These are phyloP conservation scores for Hypoxylon rubiginosum DNA, from an alignment of 2,329 filamentous ascomycete genomes.

Conservation along the genomic window DNA sequence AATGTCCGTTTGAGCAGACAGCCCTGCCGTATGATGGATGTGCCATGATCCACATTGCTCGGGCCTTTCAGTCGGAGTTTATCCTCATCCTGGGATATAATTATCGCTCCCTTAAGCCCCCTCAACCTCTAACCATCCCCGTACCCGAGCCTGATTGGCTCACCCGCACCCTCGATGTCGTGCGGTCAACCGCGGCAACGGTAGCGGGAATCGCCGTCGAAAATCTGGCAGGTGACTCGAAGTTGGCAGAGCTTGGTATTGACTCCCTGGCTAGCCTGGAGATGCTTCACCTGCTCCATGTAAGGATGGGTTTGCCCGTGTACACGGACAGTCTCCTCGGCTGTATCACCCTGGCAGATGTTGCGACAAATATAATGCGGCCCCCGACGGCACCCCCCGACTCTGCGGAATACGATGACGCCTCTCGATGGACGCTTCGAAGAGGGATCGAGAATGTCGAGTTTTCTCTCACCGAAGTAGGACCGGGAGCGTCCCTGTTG, in stretches of 20 bases:
- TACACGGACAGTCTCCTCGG: constrained; percentile 11
- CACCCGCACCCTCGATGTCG: neutral
- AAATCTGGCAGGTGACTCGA: neutral
- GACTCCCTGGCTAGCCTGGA: constrained; percentile 9
- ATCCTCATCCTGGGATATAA: constrained; percentile 3
- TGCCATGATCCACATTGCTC: constrained; percentile 10
- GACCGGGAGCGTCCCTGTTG: neutral
- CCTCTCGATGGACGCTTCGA: neutral
- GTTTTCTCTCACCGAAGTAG: constrained; percentile 6
- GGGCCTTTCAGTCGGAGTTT: neutral
- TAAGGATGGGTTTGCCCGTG: neutral
- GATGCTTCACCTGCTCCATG: constrained; percentile 1
- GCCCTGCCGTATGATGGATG: neutral
- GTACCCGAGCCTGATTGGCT: neutral
- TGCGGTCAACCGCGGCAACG: neutral
- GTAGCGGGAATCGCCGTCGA: neutral
- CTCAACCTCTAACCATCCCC: neutral
- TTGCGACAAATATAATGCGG: constrained; percentile 5
- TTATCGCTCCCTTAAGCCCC: neutral
- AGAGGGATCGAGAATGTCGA: neutral
- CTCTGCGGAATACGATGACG: neutral
- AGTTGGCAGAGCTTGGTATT: constrained; percentile 7
- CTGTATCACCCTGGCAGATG: constrained; percentile 6
- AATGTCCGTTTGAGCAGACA: neutral
- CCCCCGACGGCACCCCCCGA: neutral